These are phyloP conservation scores for Dimocarpus longan DNA, from an alignment of 345 rosid species.

Conservation along the genomic window DNA sequence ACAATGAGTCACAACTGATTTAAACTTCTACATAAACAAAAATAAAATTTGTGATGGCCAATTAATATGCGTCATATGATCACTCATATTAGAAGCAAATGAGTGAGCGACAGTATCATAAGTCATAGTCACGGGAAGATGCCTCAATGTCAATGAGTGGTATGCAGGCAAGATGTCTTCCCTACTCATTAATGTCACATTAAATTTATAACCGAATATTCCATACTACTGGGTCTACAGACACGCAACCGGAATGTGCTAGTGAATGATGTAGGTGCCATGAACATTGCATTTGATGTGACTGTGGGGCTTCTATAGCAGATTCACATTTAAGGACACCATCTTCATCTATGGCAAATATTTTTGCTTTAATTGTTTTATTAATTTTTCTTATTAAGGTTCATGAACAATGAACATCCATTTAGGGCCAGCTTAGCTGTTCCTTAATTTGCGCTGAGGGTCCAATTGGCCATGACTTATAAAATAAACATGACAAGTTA, in stretches of 20 bases:
- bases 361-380: background rate
- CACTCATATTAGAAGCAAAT: background rate
- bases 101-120: too few relatives aligned
- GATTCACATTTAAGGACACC: background rate
- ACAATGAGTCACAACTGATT: too few relatives aligned
- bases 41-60: too few relatives aligned
- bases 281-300: background rate
- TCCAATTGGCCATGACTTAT: too few relatives aligned
- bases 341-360: background rate
- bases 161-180: background rate
- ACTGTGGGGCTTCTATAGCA: slow-evolving; percentile 1
- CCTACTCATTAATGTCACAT: background rate
- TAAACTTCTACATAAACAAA: background rate
- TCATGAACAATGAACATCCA: background rate
- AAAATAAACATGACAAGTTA: too few relatives aligned
- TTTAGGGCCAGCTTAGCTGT: background rate
- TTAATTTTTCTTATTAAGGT: background rate
- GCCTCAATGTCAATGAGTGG: background rate
- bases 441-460: background rate
- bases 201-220: background rate
- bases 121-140: background rate
- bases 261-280: background rate
- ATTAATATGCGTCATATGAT: background rate
- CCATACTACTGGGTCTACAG: background rate
- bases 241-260: background rate